phyloP scores from a whole-genome alignment of 495 filamentous ascomycete species.

The Aspergillus avenaceus region DNA sequence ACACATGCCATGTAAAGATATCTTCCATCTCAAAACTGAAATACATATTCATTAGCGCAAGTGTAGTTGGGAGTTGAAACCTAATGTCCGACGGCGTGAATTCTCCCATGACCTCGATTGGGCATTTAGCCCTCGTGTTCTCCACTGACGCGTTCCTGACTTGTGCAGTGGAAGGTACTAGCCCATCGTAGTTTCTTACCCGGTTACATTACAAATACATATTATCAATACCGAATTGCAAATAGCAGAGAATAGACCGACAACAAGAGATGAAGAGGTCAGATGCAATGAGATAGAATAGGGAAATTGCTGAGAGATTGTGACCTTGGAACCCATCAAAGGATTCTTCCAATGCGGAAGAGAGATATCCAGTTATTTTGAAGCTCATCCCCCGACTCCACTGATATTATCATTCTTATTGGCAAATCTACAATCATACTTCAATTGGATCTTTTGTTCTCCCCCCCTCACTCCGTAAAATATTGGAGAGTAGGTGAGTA shows the following conservation, averaged over 20 bases:
- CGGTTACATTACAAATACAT: slow-evolving; percentile 5
- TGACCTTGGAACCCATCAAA: background rate
- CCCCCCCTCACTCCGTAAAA: background rate
- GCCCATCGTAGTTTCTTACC: background rate
- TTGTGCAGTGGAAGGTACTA: slow-evolving; percentile 16
- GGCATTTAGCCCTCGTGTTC: slow-evolving; percentile 15
- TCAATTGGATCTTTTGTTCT: slow-evolving; percentile 8
- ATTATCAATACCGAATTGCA: background rate
- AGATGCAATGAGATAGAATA: too few relatives aligned
- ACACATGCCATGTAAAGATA: too few relatives aligned
- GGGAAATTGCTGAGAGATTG: background rate
- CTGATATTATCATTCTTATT: slow-evolving; percentile 1
- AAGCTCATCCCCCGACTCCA: slow-evolving; percentile 1
- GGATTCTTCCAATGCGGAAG: background rate
- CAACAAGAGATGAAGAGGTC: background rate
- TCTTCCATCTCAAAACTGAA: too few relatives aligned
- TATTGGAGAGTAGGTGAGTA: background rate
- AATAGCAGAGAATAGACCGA: background rate
- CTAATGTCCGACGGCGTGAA: slow-evolving; percentile 17
- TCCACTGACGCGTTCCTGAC: slow-evolving; percentile 29
- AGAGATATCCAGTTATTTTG: background rate
- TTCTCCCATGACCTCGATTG: slow-evolving; percentile 12
- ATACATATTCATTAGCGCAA: slow-evolving; percentile 10
- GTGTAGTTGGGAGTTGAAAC: slow-evolving; percentile 6
- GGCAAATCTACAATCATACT: slow-evolving; percentile 5